phyloP scores from a whole-genome alignment of 148 eudicot species.

The Cornus controversa region DNA sequence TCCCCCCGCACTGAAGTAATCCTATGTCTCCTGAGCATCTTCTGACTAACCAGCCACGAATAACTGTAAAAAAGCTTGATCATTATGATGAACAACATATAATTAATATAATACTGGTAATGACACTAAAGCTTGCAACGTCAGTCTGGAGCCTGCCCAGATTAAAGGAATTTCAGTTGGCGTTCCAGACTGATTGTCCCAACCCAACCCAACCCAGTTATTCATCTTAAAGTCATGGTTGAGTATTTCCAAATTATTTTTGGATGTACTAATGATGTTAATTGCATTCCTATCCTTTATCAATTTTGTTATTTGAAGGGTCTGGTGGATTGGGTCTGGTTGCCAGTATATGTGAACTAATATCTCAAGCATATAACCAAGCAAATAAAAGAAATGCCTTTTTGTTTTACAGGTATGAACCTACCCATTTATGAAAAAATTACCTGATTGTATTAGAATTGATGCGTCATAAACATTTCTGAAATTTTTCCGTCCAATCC shows the following conservation, averaged over 20 bases:
- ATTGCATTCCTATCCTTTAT: not conserved
- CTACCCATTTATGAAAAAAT: not conserved
- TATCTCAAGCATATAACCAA: not conserved
- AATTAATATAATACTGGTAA: not conserved
- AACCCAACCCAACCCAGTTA: constrained; percentile 7
- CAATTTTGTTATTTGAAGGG: not conserved
- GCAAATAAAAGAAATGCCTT: not conserved
- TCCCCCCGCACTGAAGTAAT: constrained; percentile 60
- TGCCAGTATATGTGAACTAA: not conserved
- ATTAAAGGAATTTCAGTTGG: not conserved
- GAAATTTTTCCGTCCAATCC: constrained; percentile 41
- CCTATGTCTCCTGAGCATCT: constrained; percentile 89
- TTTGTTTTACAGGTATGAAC: not conserved
- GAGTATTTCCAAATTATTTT: no score
- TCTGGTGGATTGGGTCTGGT: not conserved
- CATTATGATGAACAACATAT: constrained; percentile 1
- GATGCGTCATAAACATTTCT: constrained; percentile 51
- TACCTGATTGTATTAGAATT: constrained; percentile 75
- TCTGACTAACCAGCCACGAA: constrained; percentile 92
- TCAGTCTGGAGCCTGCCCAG: not conserved
- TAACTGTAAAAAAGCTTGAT: constrained; percentile 39
- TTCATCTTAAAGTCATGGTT: not conserved
- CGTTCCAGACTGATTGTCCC: not conserved
- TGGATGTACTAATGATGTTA: not conserved
- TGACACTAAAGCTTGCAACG: not conserved